Percentiles rank a stretch among this genome's conserved stretches.
phyloP scores from a whole-genome alignment of 2,329 filamentous ascomycete species.

The Botrytis elliptica region DNA sequence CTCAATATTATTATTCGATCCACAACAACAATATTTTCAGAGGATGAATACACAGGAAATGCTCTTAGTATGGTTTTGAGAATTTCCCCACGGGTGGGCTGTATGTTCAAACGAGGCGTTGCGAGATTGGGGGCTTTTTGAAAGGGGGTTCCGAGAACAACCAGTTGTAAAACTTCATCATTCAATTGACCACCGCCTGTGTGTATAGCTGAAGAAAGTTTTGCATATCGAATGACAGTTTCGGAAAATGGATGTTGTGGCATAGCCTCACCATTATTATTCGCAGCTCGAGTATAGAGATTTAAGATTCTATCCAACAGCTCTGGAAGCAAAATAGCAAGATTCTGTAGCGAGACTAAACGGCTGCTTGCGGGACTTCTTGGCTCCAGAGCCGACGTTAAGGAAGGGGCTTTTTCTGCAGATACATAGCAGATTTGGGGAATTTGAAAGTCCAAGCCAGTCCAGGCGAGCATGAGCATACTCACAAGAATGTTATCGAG shows the following conservation, averaged over 20 bases:
- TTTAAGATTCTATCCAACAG: conserved; percentile 71
- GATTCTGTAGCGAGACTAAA: conserved; percentile 46
- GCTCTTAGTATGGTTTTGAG: conserved; percentile 65
- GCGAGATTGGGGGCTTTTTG: conserved; percentile 47
- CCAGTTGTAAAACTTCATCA: conserved; percentile 59
- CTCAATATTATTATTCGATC: conserved; percentile 79
- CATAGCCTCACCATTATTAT: conserved; percentile 62
- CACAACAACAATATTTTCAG: conserved; percentile 66
- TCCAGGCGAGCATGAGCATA: conserved; percentile 80
- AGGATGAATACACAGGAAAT: conserved; percentile 62
- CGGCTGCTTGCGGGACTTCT: conserved; percentile 39
- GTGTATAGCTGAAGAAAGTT: conserved; percentile 66
- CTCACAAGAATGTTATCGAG: conserved; percentile 83
- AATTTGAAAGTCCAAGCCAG: conserved; percentile 79
- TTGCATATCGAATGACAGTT: conserved; percentile 70
- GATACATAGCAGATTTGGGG: conserved; percentile 50
- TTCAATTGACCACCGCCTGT: conserved; percentile 62
- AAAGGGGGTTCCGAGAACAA: conserved; percentile 61
- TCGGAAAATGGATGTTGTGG: conserved; percentile 72
- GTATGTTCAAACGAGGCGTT: conserved; percentile 55
- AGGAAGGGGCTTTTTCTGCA: conserved; percentile 37
- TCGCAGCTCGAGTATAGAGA: conserved; percentile 67
- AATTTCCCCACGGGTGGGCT: conserved; percentile 62
- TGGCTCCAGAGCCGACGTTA: conserved; percentile 28
- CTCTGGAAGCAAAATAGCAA: conserved; percentile 66